Evolutionary conservation across 2,329 filamentous ascomycete genomes (phyloP), one percentile per base, ranked within the genome.

Genomic region (Trichoderma cornu-damae): DNA sequence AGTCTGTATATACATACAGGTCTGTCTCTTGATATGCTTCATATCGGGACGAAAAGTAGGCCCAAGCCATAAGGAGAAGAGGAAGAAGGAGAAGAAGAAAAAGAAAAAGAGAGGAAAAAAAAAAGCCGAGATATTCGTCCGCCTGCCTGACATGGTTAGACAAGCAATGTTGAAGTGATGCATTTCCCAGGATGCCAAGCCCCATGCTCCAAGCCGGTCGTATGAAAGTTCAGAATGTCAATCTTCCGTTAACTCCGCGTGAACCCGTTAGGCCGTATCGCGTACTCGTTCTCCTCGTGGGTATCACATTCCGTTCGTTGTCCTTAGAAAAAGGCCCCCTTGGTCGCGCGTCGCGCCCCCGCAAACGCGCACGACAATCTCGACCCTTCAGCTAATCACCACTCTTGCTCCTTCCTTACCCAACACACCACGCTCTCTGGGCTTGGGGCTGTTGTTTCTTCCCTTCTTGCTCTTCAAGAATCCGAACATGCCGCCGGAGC

Each of bases 351-450:
- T 35, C 14, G 35, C 26, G 43, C 42, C 46, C 30, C 38, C 28
- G 24, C 26, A 30, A 30, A 38, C 35, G 16, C 35, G 16, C 49
- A 26, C 26, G 38, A n/a, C 37, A 18, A 7, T 47, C 6, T 55
- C 42, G 42, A 26, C 32, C 16, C 24, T 22, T 61, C 77, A 88
- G 65, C 83, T 86, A 68, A 93, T 87, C 57, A 93, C 82, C 62
- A 90, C 86, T 69, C 94, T 81, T 9, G 94, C 92, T 14, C 94
- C 94, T 70, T 97, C 92, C 69, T 97, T 97, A 58, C 94, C 94
- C 59, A 99, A 70, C 6, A 99, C 92, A 59, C 94, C 94, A 56
- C 90, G 83, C 74, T 97, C 92, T 71, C 90, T 93, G 24, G 92
- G 92, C 75, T 96, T 96, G 1, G 94, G 94, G 69, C 91, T 96